Conservation (phyloP, 805 yeast genomes). For the Wickerhamiella parazyma region DNA sequence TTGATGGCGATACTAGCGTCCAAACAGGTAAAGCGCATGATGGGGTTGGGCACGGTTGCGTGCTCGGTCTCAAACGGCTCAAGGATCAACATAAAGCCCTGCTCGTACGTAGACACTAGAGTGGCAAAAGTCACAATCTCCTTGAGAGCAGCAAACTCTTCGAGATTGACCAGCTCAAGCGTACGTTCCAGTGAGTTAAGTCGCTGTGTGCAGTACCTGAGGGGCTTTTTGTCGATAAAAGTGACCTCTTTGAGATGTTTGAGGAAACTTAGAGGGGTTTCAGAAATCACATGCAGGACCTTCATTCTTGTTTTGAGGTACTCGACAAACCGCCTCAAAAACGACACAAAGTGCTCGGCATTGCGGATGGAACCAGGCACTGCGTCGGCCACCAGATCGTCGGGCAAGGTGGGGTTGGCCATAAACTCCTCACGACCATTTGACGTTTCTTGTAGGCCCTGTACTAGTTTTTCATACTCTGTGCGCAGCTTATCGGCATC, state of each 20-base stretch:
- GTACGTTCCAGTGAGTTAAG: slow-evolving; percentile 80
- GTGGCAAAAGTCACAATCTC: slow-evolving; percentile 97
- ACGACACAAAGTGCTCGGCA: slow-evolving; percentile 94
- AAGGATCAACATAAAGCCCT: slow-evolving; percentile 78
- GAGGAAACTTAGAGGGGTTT: slow-evolving; percentile 84
- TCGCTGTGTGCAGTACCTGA: slow-evolving; percentile 84
- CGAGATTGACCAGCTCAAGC: slow-evolving; percentile 72
- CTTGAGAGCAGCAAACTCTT: slow-evolving; percentile 82
- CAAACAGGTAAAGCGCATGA: slow-evolving; percentile 79
- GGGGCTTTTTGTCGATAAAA: slow-evolving; percentile 82
- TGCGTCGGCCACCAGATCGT: slow-evolving; percentile 79
- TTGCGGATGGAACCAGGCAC: slow-evolving; percentile 94
- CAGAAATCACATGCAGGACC: slow-evolving; percentile 93
- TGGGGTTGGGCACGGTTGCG: slow-evolving; percentile 94
- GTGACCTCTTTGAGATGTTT: slow-evolving; percentile 90
- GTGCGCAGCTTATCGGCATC: slow-evolving; percentile 76
- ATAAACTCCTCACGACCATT: slow-evolving; percentile 65
- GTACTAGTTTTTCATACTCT: slow-evolving; percentile 83
- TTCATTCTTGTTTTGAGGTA: slow-evolving; percentile 95
- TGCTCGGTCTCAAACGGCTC: slow-evolving; percentile 95
- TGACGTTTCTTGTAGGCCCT: slow-evolving; percentile 63
- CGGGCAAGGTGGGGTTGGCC: slow-evolving; percentile 77
- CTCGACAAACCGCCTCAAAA: slow-evolving; percentile 82
- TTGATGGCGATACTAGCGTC: slow-evolving; percentile 97
- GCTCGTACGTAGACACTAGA: slow-evolving; percentile 83